Evolutionary conservation across 2,329 filamentous ascomycete species (phyloP).

Genomic region (Pseudopithomyces chartarum): DNA sequence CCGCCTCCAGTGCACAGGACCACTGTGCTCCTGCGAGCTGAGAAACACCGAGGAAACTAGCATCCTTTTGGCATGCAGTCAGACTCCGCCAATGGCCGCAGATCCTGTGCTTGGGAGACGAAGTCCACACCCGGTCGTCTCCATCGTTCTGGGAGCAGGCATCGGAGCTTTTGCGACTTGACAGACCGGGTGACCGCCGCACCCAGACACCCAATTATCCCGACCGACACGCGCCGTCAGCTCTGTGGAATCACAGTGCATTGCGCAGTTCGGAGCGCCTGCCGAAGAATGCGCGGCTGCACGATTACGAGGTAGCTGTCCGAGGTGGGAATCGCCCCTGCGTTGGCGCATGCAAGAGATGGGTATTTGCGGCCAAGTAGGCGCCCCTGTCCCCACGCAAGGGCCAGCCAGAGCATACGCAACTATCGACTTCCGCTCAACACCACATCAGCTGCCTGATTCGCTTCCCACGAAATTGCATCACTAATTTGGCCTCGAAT

Average conservation of each 20-base stretch:
- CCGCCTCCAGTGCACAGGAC: neutral
- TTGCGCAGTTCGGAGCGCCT: too few species aligned
- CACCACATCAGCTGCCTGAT: slow-evolving; percentile 1
- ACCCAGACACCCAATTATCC: neutral
- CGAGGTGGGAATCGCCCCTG: slow-evolving; percentile 9
- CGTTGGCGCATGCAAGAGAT: neutral
- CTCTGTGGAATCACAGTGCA: neutral
- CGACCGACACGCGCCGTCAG: neutral
- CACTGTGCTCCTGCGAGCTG: neutral
- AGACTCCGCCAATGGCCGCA: slow-evolving; percentile 16
- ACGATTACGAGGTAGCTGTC: neutral
- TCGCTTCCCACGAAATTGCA: slow-evolving; percentile 7
- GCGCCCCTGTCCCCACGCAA: neutral
- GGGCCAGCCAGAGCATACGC: neutral
- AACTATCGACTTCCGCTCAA: slow-evolving; percentile 2
- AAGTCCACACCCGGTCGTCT: slow-evolving; percentile 23
- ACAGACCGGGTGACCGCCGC: slow-evolving; percentile 11
- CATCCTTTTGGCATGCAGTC: neutral
- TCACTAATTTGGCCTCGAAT: neutral
- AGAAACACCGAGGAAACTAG: neutral
- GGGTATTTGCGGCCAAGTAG: neutral
- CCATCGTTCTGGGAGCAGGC: slow-evolving; percentile 17
- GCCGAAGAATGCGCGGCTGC: too few species aligned
- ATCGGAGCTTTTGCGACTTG: slow-evolving; percentile 13
- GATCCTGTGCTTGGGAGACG: slow-evolving; percentile 24